These are phyloP conservation scores for Eucalyptus viminalis DNA, from an alignment of 345 rosid genomes.

Conservation along the genomic window DNA sequence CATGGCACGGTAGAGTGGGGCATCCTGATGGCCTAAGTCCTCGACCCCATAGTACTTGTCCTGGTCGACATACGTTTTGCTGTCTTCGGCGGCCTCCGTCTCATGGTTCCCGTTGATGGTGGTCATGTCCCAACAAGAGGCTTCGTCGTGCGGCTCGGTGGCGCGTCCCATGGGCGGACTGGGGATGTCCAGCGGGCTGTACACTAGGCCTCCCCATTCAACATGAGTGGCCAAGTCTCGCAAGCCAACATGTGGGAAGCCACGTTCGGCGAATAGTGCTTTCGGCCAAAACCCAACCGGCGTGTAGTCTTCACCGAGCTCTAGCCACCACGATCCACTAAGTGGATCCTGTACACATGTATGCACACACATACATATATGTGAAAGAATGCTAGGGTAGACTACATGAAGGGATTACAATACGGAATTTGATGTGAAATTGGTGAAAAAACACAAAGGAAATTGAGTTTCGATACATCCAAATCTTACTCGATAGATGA, in stretches of 20 bases:
- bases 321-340: background rate
- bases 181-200: background rate
- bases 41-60: background rate
- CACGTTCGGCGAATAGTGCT: background rate
- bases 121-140: background rate
- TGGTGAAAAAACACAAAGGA: background rate
- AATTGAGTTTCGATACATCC: background rate
- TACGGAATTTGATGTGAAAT: background rate
- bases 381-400: background rate
- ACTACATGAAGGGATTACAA: background rate
- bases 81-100: background rate
- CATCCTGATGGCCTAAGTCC: background rate
- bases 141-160: background rate
- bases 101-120: background rate
- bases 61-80: background rate
- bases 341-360: background rate
- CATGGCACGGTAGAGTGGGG: background rate
- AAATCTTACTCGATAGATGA: background rate
- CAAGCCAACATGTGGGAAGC: background rate
- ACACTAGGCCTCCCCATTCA: constrained; percentile 7
- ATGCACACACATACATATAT: background rate
- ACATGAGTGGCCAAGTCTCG: background rate
- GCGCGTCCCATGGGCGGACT: constrained; percentile 2
- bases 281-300: background rate
- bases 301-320: background rate